Base-by-base conservation (phyloP, 257 asterid species). In the Leonotis leonurus region DNA sequence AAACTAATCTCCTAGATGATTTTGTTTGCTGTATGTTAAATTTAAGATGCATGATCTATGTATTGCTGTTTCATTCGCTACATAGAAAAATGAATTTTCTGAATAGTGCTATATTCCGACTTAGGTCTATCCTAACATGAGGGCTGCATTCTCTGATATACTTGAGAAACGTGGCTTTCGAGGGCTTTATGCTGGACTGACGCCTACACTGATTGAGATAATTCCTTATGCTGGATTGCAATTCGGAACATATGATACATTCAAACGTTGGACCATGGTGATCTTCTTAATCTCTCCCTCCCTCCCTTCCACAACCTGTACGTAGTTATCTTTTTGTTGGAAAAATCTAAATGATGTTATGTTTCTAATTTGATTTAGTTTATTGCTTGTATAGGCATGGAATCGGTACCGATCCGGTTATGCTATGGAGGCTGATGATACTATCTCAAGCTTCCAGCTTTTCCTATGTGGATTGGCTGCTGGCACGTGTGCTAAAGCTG, bases 141-240 rank as follows among this genome's bases (percentile, higher is more conserved):
- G 90, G 57, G 78, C 96, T 35, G 96, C 98, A 16, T 73, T 78
- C 68, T 71, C 81, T 64, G 75, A 70, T 64, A 84, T 88, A 52
- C 53, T 86, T 50, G 55, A 73, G 45, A 74, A 56, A 13, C 96
- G 98, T 61, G 96, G 96, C 45, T 2, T 86, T 73, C 84, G 64
- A 70, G 98, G 98, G 56, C 60, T 88, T 21, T 91, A 91, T 80
- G 87, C 94, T 72, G 98, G 98, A 63, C 62, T 91, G 71, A 76
- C 87, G 4, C 98, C 98, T 61, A 88, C 98, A n/a, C 85, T 91
- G 37, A 71, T 91, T 21, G 95, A 86, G 77, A 91, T 88, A 51
- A 70, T 84, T 60, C 98, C 98, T 62, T 91, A 88, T 77, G 98
- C 96, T 18, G 98, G 96, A 54, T 62, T 91, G 75, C 98, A 88